phyloP scores from a whole-genome alignment of 176 grass and related monocot genomes.

The Stipa capillata region DNA sequence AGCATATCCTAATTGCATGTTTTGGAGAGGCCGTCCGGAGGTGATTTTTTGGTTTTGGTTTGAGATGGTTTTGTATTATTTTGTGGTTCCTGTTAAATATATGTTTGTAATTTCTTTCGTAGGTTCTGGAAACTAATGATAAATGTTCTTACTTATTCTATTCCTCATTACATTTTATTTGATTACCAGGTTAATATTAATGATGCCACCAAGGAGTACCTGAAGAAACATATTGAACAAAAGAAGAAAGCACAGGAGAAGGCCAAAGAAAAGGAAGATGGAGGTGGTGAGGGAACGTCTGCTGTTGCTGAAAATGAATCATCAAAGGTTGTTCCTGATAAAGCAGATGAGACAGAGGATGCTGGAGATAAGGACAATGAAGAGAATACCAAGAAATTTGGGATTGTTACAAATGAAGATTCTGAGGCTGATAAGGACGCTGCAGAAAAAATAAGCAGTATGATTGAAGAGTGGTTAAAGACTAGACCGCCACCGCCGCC shows the following conservation, averaged over 20 bases:
- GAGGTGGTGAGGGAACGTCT: slow-evolving; percentile 20
- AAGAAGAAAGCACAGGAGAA: slow-evolving; percentile 79
- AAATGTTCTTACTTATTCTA: too few relatives aligned
- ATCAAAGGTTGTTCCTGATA: slow-evolving; percentile 34
- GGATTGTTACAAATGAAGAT: slow-evolving; percentile 81
- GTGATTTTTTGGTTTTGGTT: neutral
- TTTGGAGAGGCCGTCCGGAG: neutral
- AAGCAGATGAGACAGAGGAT: slow-evolving; percentile 39
- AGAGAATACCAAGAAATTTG: slow-evolving; percentile 58
- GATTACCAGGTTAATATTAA: slow-evolving; percentile 76
- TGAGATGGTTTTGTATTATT: neutral
- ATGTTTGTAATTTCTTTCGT: neutral
- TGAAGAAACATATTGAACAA: slow-evolving; percentile 87
- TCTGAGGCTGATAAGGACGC: slow-evolving; percentile 56
- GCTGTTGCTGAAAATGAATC: slow-evolving; percentile 45
- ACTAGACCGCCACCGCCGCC: slow-evolving; percentile 69
- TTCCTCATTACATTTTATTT: slow-evolving; percentile 8
- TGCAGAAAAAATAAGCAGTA: slow-evolving; percentile 54
- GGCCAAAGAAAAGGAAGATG: slow-evolving; percentile 49
- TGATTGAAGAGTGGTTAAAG: slow-evolving; percentile 91
- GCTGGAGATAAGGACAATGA: slow-evolving; percentile 49
- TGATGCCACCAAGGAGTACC: slow-evolving; percentile 84
- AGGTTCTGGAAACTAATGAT: neutral
- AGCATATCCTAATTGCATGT: neutral
- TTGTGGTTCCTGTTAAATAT: slow-evolving; percentile 12